phyloP scores from a whole-genome alignment of 768 basidiomycete species.

The Amyloporia xantha region DNA sequence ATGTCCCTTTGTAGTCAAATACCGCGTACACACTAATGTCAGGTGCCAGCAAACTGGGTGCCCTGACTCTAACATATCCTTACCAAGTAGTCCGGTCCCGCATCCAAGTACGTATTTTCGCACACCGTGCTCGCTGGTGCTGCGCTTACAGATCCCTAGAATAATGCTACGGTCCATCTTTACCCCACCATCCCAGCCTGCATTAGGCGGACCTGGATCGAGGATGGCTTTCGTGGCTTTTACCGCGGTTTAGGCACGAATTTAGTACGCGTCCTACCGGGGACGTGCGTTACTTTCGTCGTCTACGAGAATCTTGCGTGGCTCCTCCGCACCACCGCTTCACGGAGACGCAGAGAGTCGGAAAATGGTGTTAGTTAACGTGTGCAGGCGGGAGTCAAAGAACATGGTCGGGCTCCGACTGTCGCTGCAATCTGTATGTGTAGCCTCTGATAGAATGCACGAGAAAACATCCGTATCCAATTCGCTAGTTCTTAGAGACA shows the following conservation, averaged over 20 bases:
- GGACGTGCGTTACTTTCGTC: conserved; percentile 96
- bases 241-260: conserved; percentile 95
- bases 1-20: conserved; percentile 68
- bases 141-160: conserved; percentile 32
- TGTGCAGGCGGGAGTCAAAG: not conserved
- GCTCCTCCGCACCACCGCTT: conserved; percentile 63
- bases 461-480: too few species aligned
- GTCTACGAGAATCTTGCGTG: conserved; percentile 93
- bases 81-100: conserved; percentile 96
- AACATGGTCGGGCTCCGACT: not conserved
- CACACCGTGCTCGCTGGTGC: not conserved
- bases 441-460: not conserved
- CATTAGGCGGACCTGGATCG: conserved; percentile 70
- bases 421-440: not conserved
- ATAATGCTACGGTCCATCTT: conserved; percentile 54
- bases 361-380: not conserved
- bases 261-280: conserved; percentile 89
- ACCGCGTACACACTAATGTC: conserved; percentile 89
- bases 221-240: conserved; percentile 81
- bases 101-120: conserved; percentile 60
- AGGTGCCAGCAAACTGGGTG: conserved; percentile 80
- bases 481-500: too few species aligned
- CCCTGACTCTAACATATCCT: conserved; percentile 85
- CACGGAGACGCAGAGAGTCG: conserved; percentile 19
- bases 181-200: conserved; percentile 84